phyloP scores from a whole-genome alignment of 2,329 filamentous ascomycete species.

The Penicillium sp. region DNA sequence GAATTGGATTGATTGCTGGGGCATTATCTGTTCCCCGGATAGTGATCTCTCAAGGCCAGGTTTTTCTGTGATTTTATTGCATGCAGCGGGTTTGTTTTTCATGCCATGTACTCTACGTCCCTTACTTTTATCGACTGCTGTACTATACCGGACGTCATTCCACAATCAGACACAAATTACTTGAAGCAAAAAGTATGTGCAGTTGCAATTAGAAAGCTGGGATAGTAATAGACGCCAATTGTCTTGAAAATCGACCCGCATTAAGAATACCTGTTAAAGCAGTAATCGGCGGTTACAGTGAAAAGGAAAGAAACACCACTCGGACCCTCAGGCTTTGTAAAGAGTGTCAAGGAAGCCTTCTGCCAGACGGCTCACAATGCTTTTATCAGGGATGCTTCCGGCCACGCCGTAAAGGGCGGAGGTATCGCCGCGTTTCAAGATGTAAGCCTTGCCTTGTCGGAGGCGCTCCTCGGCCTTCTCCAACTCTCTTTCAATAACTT shows the following conservation, averaged over 20 bases:
- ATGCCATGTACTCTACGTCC: conserved; percentile 18
- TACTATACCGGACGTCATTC: conserved; percentile 14
- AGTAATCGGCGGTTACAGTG: conserved; percentile 11
- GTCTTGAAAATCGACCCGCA: conserved; percentile 2
- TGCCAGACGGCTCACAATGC: conserved; percentile 83
- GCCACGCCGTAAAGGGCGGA: conserved; percentile 92
- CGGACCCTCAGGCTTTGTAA: conserved; percentile 65
- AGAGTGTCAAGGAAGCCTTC: conserved; percentile 86
- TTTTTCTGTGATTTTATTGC: conserved; percentile 10
- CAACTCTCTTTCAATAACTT: conserved; percentile 59
- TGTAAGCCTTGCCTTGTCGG: conserved; percentile 52
- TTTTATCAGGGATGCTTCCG: conserved; percentile 91
- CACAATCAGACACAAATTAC: conserved; percentile 5
- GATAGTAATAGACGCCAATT: conserved; percentile 12
- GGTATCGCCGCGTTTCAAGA: conserved; percentile 59
- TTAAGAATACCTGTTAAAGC: conserved; percentile 1
- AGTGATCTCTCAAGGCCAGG: not conserved
- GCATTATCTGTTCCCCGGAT: not conserved
- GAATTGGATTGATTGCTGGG: not conserved
- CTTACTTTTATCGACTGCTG: conserved; percentile 5
- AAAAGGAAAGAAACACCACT: conserved; percentile 4
- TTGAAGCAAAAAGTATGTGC: conserved; percentile 18
- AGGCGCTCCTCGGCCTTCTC: conserved; percentile 72
- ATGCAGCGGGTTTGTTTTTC: conserved; percentile 21
- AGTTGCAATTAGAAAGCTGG: conserved; percentile 13